Evolutionary conservation across 2,329 filamentous ascomycete species (phyloP), one percentile per base, ranked within the genome.

Genomic region (Aureobasidium musti): DNA sequence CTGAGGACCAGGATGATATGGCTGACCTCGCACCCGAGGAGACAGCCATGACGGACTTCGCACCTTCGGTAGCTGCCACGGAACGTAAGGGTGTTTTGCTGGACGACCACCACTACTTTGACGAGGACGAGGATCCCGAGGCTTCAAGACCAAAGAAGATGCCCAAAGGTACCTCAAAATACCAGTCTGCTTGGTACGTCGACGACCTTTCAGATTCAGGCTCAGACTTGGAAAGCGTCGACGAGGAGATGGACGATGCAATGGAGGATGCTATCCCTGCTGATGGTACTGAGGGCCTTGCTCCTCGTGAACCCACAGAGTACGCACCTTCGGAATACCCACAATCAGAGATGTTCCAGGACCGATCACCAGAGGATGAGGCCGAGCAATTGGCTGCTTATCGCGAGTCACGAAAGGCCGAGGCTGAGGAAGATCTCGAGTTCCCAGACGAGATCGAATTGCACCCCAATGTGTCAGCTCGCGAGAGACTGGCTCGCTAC

Each of bases 391-490:
- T 99, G 47, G 91, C 88, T 65, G 89, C 89, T 52, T 99, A 92
- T 79, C 88, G 95, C 45, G 84, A 86, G 61, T 87, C 88, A 70
- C 91, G 92, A 73, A 87, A 88, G 61, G 87, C 88, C 28, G 94
- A 97, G 71, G 91, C 88, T 4, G 86, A 93, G 59, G 93, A 98
- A 17, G 95, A 99, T 77, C 86, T 91, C 65, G 94, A 98, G 77
- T 99, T 98, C 77, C 95, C 95, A 0, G 95, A 99, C 71, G 95
- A 99, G 78, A 95, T 99, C 67, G 96, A 99, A 77, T 82, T 99
- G 63, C 91, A 91, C 71, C 95, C 96, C 0, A 86, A 94, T 63
- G 91, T 96, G 3, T 83, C 91, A 52, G 95, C 95, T 0, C 83
- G 91, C 61, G 95, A 99, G 79, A 86, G 95, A 52, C 81, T 99